Evolutionary conservation across 139 green algal genomes (phyloP), one percentile per base, ranked within the genome.

Genomic region (Picochlorum sp.): DNA sequence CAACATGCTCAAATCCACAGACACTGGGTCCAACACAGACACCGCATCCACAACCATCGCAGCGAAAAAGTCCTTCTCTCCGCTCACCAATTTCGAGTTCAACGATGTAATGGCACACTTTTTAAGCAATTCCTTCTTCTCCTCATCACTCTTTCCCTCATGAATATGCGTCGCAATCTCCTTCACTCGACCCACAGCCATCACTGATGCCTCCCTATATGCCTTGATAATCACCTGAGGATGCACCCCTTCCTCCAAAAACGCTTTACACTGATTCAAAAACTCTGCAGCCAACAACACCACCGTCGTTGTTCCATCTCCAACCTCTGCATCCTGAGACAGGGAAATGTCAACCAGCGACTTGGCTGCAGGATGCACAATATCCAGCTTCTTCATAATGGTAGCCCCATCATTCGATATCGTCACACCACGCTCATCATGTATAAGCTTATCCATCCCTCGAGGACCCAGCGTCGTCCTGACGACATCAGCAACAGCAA

Each of bases 381-480:
- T 94, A 65, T 98, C 94, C 30, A 99, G 82, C 6, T 96, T 86
- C 76, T 96, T 96, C 94, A 99, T 97, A 78, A 99, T 98, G 30
- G 94, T 99, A 10, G 92, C 92, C 14, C 92, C 92, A 65, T 98
- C 92, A 74, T 98, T 98, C 16, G 82, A 92, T 45, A 98, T 97
- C 4, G 92, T 98, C 8, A 95, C 90, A 32, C 71, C 71, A n/a
- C 85, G 86, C 73, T 89, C 78, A 56, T 90, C 85, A 66, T 96
- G 81, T 46, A 99, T 92, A 7, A 99, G 84, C 64, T 99, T 99
- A 83, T 99, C 94, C 88, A 98, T 97, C 37, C 94, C 94, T n/a
- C 94, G 77, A 1, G 94, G 94, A 1, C 94, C 94, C 28, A 99
- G 77, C 10, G 94, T 99, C 11, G 92, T 97, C 41, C 88, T 76